These are phyloP conservation scores for Lepiota subincarnata DNA, from an alignment of 768 basidiomycete genomes.

Conservation along the genomic window DNA sequence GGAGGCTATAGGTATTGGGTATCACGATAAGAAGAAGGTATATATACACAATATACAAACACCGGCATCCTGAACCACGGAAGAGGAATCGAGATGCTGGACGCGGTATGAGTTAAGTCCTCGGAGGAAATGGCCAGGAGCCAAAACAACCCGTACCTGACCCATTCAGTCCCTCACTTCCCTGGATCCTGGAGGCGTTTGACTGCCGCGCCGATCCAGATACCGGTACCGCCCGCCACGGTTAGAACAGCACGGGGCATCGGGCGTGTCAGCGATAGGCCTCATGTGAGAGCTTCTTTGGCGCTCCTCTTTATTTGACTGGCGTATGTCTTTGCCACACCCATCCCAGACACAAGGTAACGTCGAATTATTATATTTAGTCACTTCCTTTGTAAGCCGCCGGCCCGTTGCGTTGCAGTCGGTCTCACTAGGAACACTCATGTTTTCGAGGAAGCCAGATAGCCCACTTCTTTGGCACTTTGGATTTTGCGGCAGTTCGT, in stretches of 20 bases:
- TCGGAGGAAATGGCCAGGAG: constrained; percentile 10
- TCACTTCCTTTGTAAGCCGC: too few relatives aligned
- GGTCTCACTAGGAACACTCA: too few relatives aligned
- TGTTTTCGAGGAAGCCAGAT: too few relatives aligned
- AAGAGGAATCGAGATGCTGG: not conserved
- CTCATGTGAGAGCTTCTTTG: not conserved
- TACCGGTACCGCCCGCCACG: not conserved
- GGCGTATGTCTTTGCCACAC: too few relatives aligned
- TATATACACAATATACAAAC: not conserved
- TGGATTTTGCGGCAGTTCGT: too few relatives aligned
- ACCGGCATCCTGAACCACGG: not conserved
- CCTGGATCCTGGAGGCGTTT: not conserved
- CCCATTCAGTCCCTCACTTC: not conserved
- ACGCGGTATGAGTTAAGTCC: constrained; percentile 13
- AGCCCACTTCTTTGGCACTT: too few relatives aligned
- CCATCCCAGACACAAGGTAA: too few relatives aligned
- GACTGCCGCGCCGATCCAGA: not conserved
- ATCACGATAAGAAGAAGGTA: not conserved
- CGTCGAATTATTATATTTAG: too few relatives aligned
- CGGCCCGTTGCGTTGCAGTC: too few relatives aligned
- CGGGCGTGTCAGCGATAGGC: not conserved
- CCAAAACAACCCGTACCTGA: constrained; percentile 3
- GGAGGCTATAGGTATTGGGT: not conserved
- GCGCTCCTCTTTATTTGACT: too few relatives aligned
- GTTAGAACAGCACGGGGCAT: not conserved